A percentile compares a stretch with the other conserved stretches of the same genome.
These are phyloP conservation scores for Akanthomyces lecanii DNA, from an alignment of 2,329 filamentous ascomycete species.

Conservation along the genomic window DNA sequence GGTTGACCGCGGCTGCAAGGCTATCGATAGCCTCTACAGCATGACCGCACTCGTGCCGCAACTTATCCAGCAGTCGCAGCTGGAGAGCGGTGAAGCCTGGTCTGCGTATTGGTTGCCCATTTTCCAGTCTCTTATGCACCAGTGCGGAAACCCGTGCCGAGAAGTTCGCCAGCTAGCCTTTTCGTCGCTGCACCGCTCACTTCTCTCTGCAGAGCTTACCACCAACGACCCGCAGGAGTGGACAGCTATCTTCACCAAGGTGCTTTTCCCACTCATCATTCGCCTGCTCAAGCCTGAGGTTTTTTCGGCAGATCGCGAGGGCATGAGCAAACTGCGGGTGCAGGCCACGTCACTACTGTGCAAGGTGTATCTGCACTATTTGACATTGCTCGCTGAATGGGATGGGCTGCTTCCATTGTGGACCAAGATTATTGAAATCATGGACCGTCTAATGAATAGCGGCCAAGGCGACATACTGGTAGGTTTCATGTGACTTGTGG, in stretches of 20 bases:
- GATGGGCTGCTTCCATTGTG: slow-evolving; percentile 88
- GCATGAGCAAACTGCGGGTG: slow-evolving; percentile 93
- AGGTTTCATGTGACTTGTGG: slow-evolving; percentile 34
- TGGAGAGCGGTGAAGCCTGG: slow-evolving; percentile 89
- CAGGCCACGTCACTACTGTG: slow-evolving; percentile 87
- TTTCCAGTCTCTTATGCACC: slow-evolving; percentile 79
- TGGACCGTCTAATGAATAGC: slow-evolving; percentile 94
- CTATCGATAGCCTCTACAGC: slow-evolving; percentile 75
- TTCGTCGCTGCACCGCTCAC: slow-evolving; percentile 75
- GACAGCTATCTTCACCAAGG: slow-evolving; percentile 91
- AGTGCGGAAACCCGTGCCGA: slow-evolving; percentile 91
- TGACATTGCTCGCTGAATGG: slow-evolving; percentile 79
- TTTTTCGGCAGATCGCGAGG: slow-evolving; percentile 82
- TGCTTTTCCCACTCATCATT: slow-evolving; percentile 86
- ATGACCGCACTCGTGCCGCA: slow-evolving; percentile 78
- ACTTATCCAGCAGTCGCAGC: slow-evolving; percentile 87
- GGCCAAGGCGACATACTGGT: slow-evolving; percentile 86
- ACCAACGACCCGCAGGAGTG: slow-evolving; percentile 84
- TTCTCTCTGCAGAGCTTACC: slow-evolving; percentile 79
- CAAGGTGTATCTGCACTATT: slow-evolving; percentile 93
- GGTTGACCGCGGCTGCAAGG: slow-evolving; percentile 73
- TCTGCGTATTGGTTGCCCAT: slow-evolving; percentile 97
- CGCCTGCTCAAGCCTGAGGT: slow-evolving; percentile 90
- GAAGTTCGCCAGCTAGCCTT: slow-evolving; percentile 90
- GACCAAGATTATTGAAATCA: slow-evolving; percentile 86